Evolutionary conservation across 78 protist species (phyloP).

Genomic region (Protostelium mycophagum): DNA sequence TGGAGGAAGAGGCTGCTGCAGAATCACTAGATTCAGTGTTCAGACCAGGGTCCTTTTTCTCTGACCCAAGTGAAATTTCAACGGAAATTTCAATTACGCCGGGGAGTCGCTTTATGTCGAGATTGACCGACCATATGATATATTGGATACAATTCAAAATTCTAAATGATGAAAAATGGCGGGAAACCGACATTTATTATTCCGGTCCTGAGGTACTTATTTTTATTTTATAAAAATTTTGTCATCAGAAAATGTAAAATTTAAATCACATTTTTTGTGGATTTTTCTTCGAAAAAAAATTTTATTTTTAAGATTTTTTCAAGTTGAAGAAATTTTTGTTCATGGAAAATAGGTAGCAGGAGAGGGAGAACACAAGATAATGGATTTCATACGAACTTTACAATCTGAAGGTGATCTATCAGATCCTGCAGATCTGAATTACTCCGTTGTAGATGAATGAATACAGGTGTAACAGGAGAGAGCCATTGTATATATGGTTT

Average conservation of each 20-base stretch:
- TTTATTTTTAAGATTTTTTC: slow-evolving; percentile 5
- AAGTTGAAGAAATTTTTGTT: slow-evolving; percentile 6
- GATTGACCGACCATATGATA: neutral
- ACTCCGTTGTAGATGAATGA: slow-evolving; percentile 8
- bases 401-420: slow-evolving; percentile 27
- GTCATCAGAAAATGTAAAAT: neutral
- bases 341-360: slow-evolving; percentile 69
- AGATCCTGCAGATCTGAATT: slow-evolving; percentile 9
- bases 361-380: slow-evolving; percentile 94
- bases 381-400: slow-evolving; percentile 69
- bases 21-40: neutral
- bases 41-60: neutral
- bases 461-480: neutral
- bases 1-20: neutral
- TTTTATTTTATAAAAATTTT: too few species aligned
- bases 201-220: slow-evolving; percentile 12
- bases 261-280: too few species aligned
- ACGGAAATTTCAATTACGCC: neutral
- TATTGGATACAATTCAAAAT: slow-evolving; percentile 80
- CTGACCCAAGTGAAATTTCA: neutral
- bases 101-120: neutral
- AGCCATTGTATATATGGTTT: slow-evolving; percentile 89
- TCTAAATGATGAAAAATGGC: slow-evolving; percentile 87
- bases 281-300: too few species aligned
- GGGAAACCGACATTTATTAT: slow-evolving; percentile 59